Conservation (phyloP, 2,329 filamentous ascomycete species). For the Colletotrichum agaves region DNA sequence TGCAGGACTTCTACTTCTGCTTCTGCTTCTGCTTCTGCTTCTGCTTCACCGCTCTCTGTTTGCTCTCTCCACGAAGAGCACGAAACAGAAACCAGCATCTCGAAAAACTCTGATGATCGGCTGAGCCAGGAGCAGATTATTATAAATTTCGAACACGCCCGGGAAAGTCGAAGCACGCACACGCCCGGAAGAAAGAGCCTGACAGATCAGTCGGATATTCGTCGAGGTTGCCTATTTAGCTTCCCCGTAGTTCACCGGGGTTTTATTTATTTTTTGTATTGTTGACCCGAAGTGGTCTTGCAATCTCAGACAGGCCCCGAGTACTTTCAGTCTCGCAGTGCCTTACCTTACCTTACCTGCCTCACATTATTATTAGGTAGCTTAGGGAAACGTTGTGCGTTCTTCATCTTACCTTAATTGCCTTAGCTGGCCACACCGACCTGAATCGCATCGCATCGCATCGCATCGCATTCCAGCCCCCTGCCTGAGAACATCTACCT, state of each 20-base stretch:
- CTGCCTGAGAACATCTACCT: constrained; percentile 9
- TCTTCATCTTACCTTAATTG: background rate
- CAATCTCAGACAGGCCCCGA: background rate
- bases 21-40: constrained; percentile 12
- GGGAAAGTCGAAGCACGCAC: background rate
- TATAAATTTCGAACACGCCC: constrained; percentile 4
- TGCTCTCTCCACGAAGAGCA: background rate
- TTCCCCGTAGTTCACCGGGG: background rate
- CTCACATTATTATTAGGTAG: background rate
- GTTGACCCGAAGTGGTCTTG: constrained; percentile 3
- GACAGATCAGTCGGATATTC: constrained; percentile 3
- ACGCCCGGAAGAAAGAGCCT: background rate
- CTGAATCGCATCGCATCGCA: constrained; percentile 1
- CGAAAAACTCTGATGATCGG: background rate
- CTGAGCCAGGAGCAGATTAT: background rate
- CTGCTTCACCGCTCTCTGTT: constrained; percentile 18
- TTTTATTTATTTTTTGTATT: background rate
- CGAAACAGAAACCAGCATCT: constrained; percentile 11
- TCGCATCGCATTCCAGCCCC: constrained; percentile 10
- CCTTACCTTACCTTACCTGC: background rate
- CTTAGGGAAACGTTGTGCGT: background rate
- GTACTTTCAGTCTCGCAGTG: background rate
- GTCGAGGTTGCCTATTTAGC: constrained; percentile 2
- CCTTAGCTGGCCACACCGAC: background rate
- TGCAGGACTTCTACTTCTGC: background rate